Evolutionary conservation across 352 stramenopile species (phyloP).

Genomic region (Globisporangium radiosum): DNA sequence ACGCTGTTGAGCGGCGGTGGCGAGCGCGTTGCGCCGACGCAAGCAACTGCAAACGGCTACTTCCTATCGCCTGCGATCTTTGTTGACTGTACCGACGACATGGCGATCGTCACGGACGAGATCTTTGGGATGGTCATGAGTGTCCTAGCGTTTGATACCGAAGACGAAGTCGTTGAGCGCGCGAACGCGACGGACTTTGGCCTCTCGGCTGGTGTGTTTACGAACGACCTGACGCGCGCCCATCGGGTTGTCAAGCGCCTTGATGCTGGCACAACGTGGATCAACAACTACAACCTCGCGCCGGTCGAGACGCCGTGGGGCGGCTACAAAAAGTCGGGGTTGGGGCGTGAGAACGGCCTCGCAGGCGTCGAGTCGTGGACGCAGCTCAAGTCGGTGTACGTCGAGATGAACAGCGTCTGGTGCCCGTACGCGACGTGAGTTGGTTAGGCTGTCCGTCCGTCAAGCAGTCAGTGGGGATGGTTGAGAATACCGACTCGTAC

Average conservation of each 20-base stretch:
- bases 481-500: too few relatives aligned
- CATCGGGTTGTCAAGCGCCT: slow-evolving; percentile 68
- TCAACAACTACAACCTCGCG: slow-evolving; percentile 90
- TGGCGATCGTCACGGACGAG: slow-evolving; percentile 82
- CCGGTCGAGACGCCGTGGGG: slow-evolving; percentile 86
- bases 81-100: slow-evolving; percentile 81
- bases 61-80: slow-evolving; percentile 91
- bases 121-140: slow-evolving; percentile 85
- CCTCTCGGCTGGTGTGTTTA: slow-evolving; percentile 82
- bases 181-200: slow-evolving; percentile 82
- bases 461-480: too few relatives aligned
- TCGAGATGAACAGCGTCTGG: slow-evolving; percentile 72
- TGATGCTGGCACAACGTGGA: slow-evolving; percentile 77
- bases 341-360: slow-evolving; percentile 90
- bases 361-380: slow-evolving; percentile 85
- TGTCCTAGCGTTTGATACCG: slow-evolving; percentile 66
- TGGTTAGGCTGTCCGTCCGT: neutral
- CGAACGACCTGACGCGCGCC: slow-evolving; percentile 69
- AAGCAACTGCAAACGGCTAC: slow-evolving; percentile 55
- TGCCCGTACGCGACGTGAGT: slow-evolving; percentile 50
- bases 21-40: slow-evolving; percentile 38
- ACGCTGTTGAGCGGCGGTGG: slow-evolving; percentile 55
- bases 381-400: slow-evolving; percentile 87
- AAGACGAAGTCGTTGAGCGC: slow-evolving; percentile 68
- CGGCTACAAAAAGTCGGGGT: slow-evolving; percentile 86